Evolutionary conservation across 805 yeast species (phyloP).

Genomic region (Ogataea allantospora): DNA sequence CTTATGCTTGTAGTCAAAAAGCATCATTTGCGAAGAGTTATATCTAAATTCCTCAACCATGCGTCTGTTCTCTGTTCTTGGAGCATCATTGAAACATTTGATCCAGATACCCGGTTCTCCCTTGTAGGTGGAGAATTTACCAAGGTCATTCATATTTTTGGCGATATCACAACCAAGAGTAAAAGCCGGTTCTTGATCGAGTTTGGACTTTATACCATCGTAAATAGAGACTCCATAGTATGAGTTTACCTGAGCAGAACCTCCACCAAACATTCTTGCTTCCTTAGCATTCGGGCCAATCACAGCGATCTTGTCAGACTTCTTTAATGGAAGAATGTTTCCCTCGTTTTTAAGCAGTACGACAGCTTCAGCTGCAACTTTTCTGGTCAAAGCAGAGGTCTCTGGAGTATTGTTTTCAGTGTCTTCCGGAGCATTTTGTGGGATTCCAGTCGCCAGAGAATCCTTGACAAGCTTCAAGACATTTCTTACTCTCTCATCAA

Average conservation of each 20-base stretch:
- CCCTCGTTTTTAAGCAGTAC: constrained; percentile 58
- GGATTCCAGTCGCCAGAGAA: constrained; percentile 42
- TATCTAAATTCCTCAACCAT: constrained; percentile 29
- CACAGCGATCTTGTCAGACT: constrained; percentile 43
- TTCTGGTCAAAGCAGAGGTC: constrained; percentile 42
- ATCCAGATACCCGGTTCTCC: constrained; percentile 30
- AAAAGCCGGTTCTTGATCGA: constrained; percentile 28
- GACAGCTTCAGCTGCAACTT: constrained; percentile 49
- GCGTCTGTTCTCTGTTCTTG: constrained; percentile 23
- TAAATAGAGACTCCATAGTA: constrained; percentile 21
- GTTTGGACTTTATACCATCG: constrained; percentile 20
- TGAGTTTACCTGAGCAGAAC: constrained; percentile 47
- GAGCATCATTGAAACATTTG: constrained; percentile 31
- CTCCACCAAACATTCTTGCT: constrained; percentile 58
- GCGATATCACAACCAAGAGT: constrained; percentile 36
- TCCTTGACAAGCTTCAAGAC: constrained; percentile 50
- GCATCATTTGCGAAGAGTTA: constrained; percentile 17
- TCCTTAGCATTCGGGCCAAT: constrained; percentile 60
- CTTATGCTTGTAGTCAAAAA: constrained; percentile 27
- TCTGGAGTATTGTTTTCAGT: constrained; percentile 46
- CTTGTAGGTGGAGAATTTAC: constrained; percentile 15
- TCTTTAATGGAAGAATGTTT: constrained; percentile 45
- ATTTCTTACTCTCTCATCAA: constrained; percentile 48
- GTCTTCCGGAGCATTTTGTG: constrained; percentile 39
- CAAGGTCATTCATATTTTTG: constrained; percentile 18